Conservation (phyloP, 1,139 yeast genomes). For the Hyphopichia burtonii region DNA sequence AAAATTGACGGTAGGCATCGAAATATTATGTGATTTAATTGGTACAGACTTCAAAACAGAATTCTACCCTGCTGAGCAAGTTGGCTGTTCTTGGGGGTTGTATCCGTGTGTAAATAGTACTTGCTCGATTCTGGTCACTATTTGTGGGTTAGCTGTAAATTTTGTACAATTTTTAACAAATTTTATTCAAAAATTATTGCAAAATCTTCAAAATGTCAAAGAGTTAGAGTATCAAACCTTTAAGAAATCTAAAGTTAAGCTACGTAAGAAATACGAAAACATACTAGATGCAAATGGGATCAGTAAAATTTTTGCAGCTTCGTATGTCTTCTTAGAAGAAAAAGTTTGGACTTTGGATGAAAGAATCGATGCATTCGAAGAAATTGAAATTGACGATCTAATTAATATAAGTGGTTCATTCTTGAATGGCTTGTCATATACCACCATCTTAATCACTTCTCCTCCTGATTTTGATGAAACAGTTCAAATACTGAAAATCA, state of each 20-base stretch:
- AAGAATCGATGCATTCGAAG: conserved; percentile 39
- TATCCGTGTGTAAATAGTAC: conserved; percentile 51
- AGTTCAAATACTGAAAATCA: conserved; percentile 6
- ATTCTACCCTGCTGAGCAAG: conserved; percentile 49
- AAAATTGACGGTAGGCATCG: conserved; percentile 40
- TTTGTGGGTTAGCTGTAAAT: conserved; percentile 49
- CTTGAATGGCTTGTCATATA: conserved; percentile 23
- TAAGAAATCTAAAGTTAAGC: conserved; percentile 40
- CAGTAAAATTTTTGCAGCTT: conserved; percentile 43
- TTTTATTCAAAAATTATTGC: conserved; percentile 18
- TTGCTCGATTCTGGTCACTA: conserved; percentile 45
- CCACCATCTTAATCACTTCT: conserved; percentile 43
- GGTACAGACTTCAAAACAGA: conserved; percentile 33
- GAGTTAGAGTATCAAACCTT: conserved; percentile 29
- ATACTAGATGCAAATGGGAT: conserved; percentile 40
- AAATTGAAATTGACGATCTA: conserved; percentile 19
- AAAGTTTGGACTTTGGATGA: conserved; percentile 51
- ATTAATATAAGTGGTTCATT: conserved; percentile 20
- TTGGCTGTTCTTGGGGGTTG: conserved; percentile 56
- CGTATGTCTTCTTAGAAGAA: conserved; percentile 52
- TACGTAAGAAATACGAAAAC: conserved; percentile 42
- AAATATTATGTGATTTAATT: conserved; percentile 48
- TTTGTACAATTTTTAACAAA: conserved; percentile 24
- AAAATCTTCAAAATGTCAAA: conserved; percentile 10
- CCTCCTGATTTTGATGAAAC: too few species aligned